Evolutionary conservation across 2,329 filamentous ascomycete genomes (phyloP).

Genomic region (Aspergillus ochraceoroseus): DNA sequence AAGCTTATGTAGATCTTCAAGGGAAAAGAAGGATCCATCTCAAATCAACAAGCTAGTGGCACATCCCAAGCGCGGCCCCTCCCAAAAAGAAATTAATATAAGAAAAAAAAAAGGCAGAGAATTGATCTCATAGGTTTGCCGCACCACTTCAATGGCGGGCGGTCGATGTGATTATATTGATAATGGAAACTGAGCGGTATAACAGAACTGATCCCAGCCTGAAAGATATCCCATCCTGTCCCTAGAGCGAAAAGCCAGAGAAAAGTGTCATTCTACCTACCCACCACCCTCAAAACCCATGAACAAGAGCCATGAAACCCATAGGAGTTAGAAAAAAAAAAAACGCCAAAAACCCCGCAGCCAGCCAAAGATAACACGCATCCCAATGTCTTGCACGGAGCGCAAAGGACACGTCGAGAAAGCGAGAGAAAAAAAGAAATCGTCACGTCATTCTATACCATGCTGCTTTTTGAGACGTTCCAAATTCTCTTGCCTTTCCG

Average conservation of each 20-base stretch:
- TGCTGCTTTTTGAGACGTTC: conserved; percentile 97
- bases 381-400: conserved; percentile 26
- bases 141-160: conserved; percentile 19
- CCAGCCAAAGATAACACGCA: conserved; percentile 34
- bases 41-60: no score
- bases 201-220: conserved; percentile 18
- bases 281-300: conserved; percentile 28
- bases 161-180: conserved; percentile 25
- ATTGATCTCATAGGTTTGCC: conserved; percentile 19
- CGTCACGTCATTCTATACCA: conserved; percentile 80
- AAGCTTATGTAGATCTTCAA: conserved; percentile 8
- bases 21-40: no score
- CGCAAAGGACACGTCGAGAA: conserved; percentile 33
- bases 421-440: conserved; percentile 26
- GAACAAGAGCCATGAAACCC: conserved; percentile 31
- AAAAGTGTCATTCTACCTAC: conserved; percentile 26
- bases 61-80: no score
- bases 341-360: conserved; percentile 42
- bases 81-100: neutral
- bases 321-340: conserved; percentile 27
- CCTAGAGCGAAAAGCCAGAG: conserved; percentile 16
- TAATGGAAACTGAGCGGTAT: conserved; percentile 20
- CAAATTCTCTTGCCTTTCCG: conserved; percentile 91
- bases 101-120: no score
- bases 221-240: conserved; percentile 23